phyloP scores from a whole-genome alignment of 768 basidiomycete genomes.

The Psilocybe cubensis region DNA sequence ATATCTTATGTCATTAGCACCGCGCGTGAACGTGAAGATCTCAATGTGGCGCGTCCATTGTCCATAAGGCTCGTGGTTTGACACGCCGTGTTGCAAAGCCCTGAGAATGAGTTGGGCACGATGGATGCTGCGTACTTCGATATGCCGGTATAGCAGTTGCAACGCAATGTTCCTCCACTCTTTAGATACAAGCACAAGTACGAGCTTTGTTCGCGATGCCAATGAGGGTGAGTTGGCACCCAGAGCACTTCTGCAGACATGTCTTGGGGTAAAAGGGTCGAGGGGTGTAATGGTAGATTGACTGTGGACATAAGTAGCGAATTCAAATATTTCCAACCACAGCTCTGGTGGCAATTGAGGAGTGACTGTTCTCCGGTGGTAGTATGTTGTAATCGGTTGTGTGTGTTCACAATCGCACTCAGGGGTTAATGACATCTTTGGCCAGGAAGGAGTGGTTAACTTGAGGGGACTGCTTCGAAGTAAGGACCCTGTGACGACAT shows the following conservation, averaged over 20 bases:
- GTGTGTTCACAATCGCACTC: too few relatives aligned
- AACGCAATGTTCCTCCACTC: constrained; percentile 48
- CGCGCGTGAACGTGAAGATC: constrained; percentile 48
- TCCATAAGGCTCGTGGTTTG: constrained; percentile 33
- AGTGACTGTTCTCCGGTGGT: constrained; percentile 9
- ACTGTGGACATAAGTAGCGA: constrained; percentile 51
- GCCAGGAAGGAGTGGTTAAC: constrained; percentile 8
- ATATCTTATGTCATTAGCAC: constrained; percentile 38
- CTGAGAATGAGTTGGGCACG: constrained; percentile 42
- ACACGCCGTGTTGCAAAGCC: constrained; percentile 34
- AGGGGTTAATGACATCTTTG: constrained; percentile 21
- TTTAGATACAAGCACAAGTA: constrained; percentile 49
- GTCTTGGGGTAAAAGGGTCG: constrained; percentile 48
- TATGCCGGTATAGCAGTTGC: constrained; percentile 48
- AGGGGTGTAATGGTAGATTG: constrained; percentile 45
- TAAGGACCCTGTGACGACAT: constrained; percentile 18
- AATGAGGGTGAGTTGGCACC: constrained; percentile 49
- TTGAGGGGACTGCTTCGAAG: constrained; percentile 23
- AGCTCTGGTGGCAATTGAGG: constrained; percentile 49
- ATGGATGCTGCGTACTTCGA: constrained; percentile 47
- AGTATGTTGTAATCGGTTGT: constrained; percentile 4
- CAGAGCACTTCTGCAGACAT: constrained; percentile 46
- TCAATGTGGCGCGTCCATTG: constrained; percentile 54
- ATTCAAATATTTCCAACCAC: constrained; percentile 61
- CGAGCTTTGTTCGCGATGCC: constrained; percentile 53